Evolutionary conservation across 1,284 basidiomycete species (phyloP).

Genomic region (Moniliophthora roreri): DNA sequence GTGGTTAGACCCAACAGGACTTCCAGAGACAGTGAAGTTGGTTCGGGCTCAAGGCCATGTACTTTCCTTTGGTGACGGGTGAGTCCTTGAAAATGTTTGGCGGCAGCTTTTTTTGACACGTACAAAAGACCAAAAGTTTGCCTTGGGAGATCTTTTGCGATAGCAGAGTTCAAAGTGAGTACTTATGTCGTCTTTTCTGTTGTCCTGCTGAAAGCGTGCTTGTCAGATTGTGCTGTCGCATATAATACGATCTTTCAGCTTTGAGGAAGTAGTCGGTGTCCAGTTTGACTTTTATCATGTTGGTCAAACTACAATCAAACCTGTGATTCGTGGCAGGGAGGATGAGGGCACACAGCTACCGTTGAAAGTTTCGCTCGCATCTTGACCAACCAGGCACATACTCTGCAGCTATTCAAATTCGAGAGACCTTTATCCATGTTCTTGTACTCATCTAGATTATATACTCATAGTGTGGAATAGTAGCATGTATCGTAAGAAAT

Average conservation of each 20-base stretch:
- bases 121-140: slow-evolving; percentile 18
- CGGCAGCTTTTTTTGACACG: not conserved
- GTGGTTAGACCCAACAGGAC: slow-evolving; percentile 27
- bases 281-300: slow-evolving; percentile 20
- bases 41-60: slow-evolving; percentile 16
- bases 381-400: no score
- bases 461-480: no score
- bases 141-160: slow-evolving; percentile 17
- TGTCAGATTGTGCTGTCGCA: slow-evolving; percentile 15
- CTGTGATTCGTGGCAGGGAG: slow-evolving; percentile 19
- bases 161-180: slow-evolving; percentile 22
- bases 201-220: not conserved
- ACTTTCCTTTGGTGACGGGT: slow-evolving; percentile 23
- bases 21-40: slow-evolving; percentile 19
- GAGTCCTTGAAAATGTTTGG: not conserved
- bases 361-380: slow-evolving; percentile 10
- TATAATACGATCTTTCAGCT: slow-evolving; percentile 15
- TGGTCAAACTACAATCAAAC: slow-evolving; percentile 18
- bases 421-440: no score
- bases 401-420: no score
- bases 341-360: slow-evolving; percentile 22
- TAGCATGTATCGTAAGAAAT: no score
- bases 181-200: not conserved
- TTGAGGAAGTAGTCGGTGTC: slow-evolving; percentile 11
- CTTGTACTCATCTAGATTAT: no score